These are phyloP conservation scores for Stropharia rugosoannulata DNA, from an alignment of 768 basidiomycete genomes.

Conservation along the genomic window DNA sequence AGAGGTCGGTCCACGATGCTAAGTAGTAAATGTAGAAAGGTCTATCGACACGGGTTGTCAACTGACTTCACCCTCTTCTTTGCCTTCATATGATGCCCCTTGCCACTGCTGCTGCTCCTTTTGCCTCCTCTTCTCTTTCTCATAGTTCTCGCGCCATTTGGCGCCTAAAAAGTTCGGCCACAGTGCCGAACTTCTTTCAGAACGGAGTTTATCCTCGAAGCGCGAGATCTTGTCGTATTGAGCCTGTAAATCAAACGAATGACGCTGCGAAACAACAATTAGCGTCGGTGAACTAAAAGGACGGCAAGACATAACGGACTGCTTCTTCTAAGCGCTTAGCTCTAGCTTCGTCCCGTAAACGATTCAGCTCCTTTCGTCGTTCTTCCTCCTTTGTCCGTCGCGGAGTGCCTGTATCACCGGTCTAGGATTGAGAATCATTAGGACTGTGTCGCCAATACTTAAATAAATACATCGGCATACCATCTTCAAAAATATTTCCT, in stretches of 20 bases:
- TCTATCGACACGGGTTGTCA: not conserved
- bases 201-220: constrained; percentile 58
- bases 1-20: not conserved
- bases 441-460: not conserved
- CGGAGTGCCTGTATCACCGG: constrained; percentile 9
- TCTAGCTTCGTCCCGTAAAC: constrained; percentile 68
- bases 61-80: constrained; percentile 39
- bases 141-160: constrained; percentile 55
- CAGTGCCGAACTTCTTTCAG: constrained; percentile 50
- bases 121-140: constrained; percentile 35
- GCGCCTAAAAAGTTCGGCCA: constrained; percentile 63
- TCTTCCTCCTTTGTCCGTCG: constrained; percentile 62
- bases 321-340: constrained; percentile 54
- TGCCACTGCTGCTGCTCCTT: constrained; percentile 30
- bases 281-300: not conserved
- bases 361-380: constrained; percentile 62
- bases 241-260: constrained; percentile 54
- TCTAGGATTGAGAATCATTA: not conserved
- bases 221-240: constrained; percentile 60
- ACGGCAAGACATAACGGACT: constrained; percentile 33
- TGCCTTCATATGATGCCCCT: constrained; percentile 27
- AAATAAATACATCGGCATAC: constrained; percentile 29
- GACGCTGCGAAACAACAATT: constrained; percentile 31
- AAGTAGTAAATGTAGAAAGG: not conserved
- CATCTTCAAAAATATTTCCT: constrained; percentile 54